Base-by-base conservation (phyloP, 106 monocot genomes). In the Dendrobium chrysotoxum region DNA sequence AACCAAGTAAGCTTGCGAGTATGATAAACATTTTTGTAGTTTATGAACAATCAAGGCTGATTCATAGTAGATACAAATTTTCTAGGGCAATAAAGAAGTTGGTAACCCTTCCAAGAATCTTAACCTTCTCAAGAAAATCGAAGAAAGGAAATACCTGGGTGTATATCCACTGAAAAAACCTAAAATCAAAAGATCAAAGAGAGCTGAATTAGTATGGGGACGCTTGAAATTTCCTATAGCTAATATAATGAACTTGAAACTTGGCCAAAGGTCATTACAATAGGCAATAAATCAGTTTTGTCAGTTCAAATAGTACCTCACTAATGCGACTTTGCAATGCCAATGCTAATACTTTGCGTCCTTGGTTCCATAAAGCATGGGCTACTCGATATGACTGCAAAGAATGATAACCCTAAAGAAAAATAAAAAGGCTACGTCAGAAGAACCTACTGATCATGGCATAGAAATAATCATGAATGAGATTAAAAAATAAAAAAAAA, bases 121-220 rank as follows among this genome's bases (percentile, higher is more conserved):
- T 71, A 20, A 72, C 39, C 39, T 39, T 12, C 5, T 2, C 11
- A 81, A 21, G 39, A 38, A 53, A 17, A 79, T 57, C 25, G 46
- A 70, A 70, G 7, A 40, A 47, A 41, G 7, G 20, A 17, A 16
- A 65, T 85, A 95, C 95, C 95, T 88, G 95, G 95, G 54, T 95
- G 95, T 85, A 95, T 93, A 84, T 95, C 95, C 61, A 95, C 95
- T 68, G 93, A 88, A 85, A 93, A 95, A 79, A 95, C 93, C 92
- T 95, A 80, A 18, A 81, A 17, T 39, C 35, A 68, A 44, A 7
- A 82, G 8, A 58, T 17, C 40, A 74, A 79, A 78, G 10, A 75
- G 23, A 78, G 79, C 13, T 28, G 71, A 9, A 75, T 66, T 65
- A 55, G n/a, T 35, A 40, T 18, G 42, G 46, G 25, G 44, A 44